Conservation (phyloP, 2,329 filamentous ascomycete genomes). For the Cercospora sesami region DNA sequence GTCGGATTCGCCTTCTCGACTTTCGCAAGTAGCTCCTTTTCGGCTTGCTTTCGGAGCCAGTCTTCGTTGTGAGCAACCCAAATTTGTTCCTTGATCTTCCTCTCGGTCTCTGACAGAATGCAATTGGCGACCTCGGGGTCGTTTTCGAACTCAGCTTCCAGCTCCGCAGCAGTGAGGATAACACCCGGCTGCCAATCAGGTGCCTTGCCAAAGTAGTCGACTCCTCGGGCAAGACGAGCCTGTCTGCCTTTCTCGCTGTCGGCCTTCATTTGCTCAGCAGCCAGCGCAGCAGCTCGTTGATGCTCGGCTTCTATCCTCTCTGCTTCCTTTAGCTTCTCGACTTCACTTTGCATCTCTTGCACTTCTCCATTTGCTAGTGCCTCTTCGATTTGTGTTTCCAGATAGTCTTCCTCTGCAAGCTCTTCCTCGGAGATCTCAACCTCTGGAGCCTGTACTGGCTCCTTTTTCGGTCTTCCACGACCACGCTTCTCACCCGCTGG, state of each 20-base stretch:
- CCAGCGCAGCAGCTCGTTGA: conserved; percentile 31
- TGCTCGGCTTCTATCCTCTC: conserved; percentile 19
- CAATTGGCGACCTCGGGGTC: conserved; percentile 86
- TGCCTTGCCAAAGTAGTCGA: conserved; percentile 61
- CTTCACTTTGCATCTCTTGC: conserved; percentile 33
- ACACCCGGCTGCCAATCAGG: conserved; percentile 26
- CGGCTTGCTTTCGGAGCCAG: conserved; percentile 83
- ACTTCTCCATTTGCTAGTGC: conserved; percentile 38
- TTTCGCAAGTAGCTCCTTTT: conserved; percentile 75
- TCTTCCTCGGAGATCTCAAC: conserved; percentile 47
- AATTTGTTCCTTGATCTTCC: conserved; percentile 80
- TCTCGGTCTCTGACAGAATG: conserved; percentile 70
- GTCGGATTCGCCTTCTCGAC: conserved; percentile 54
- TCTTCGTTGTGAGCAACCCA: conserved; percentile 96
- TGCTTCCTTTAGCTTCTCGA: conserved; percentile 34
- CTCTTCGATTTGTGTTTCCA: conserved; percentile 48
- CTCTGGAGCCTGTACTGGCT: conserved; percentile 35
- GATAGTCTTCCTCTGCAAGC: conserved; percentile 48
- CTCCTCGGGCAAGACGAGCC: conserved; percentile 49
- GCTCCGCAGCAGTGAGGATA: conserved; percentile 31
- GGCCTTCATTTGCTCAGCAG: conserved; percentile 33
- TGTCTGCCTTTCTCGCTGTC: conserved; percentile 52
- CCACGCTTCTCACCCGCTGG: conserved; percentile 38
- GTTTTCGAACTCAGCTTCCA: conserved; percentile 74
- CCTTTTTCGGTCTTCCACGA: conserved; percentile 31